These are phyloP conservation scores for Hypoxylon fuscum DNA, from an alignment of 495 filamentous ascomycete genomes.

Conservation along the genomic window DNA sequence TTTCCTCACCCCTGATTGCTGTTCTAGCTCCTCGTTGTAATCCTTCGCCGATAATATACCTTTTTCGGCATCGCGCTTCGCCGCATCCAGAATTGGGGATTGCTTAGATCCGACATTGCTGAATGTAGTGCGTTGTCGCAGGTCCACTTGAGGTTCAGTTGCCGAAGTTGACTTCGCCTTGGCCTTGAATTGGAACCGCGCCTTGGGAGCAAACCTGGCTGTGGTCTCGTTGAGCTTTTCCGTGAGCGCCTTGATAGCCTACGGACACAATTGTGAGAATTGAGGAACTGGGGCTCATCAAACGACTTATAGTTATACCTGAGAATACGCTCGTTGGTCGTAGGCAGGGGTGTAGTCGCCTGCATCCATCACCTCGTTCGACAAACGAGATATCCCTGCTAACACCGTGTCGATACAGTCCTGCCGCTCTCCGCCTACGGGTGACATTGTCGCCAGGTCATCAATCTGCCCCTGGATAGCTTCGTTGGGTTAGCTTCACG, in stretches of 20 bases:
- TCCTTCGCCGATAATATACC: constrained; percentile 50
- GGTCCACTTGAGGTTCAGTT: constrained; percentile 16
- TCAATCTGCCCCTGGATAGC: constrained; percentile 55
- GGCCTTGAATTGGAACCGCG: constrained; percentile 58
- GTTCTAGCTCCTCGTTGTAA: constrained; percentile 61
- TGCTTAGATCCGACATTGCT: constrained; percentile 30
- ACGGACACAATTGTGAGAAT: constrained; percentile 22
- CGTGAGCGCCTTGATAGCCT: constrained; percentile 52
- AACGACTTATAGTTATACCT: constrained; percentile 26
- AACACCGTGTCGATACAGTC: constrained; percentile 57
- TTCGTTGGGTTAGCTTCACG: constrained; percentile 24
- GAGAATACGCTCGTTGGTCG: constrained; percentile 55
- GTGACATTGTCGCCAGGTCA: constrained; percentile 44
- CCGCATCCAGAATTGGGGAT: constrained; percentile 27
- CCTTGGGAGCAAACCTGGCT: constrained; percentile 52
- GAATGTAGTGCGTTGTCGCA: constrained; percentile 28
- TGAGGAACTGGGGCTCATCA: neutral
- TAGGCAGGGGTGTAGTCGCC: constrained; percentile 55
- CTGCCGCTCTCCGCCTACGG: constrained; percentile 55
- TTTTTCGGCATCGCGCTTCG: constrained; percentile 45
- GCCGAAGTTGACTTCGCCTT: constrained; percentile 30
- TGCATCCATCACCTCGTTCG: constrained; percentile 55
- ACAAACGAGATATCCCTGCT: constrained; percentile 52
- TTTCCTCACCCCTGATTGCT: constrained; percentile 53
- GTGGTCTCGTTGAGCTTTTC: constrained; percentile 55